Evolutionary conservation across 148 eudicot genomes (phyloP).

Genomic region (Rhododendron mucronatum): DNA sequence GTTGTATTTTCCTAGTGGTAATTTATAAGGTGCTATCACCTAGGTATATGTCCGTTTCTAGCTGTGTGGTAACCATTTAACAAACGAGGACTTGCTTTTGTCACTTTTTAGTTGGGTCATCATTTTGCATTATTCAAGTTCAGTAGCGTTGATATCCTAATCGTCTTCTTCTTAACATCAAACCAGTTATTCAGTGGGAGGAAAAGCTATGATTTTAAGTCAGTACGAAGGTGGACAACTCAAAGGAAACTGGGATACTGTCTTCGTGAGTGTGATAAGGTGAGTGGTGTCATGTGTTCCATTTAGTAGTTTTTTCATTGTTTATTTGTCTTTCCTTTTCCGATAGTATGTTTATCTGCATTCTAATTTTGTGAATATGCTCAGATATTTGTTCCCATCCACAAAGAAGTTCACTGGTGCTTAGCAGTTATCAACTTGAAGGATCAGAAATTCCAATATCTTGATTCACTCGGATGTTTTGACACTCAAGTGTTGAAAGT

Average conservation of each 20-base stretch:
- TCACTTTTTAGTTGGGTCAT: background rate
- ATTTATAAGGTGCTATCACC: background rate
- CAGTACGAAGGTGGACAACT: conserved; percentile 81
- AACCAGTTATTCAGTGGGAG: conserved; percentile 63
- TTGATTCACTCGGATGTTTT: conserved; percentile 74
- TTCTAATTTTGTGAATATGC: conserved; percentile 13
- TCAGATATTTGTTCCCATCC: conserved; percentile 94
- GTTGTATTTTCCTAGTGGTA: background rate
- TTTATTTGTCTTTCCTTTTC: background rate
- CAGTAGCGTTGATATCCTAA: background rate
- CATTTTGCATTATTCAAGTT: background rate
- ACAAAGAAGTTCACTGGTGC: conserved; percentile 89
- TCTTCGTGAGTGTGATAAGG: conserved; percentile 86
- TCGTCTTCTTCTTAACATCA: background rate
- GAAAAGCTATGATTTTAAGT: conserved; percentile 71
- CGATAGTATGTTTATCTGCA: background rate
- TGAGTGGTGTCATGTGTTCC: conserved; percentile 36
- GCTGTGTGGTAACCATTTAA: background rate
- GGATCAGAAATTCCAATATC: conserved; percentile 87
- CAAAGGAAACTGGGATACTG: conserved; percentile 75
- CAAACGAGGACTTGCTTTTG: background rate
- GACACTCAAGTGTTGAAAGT: conserved; percentile 52
- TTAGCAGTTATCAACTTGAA: conserved; percentile 89
- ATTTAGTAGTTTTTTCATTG: background rate
- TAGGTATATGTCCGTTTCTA: background rate